Base-by-base conservation (phyloP, 148 eudicot species). In the Nepenthes mirabilis region DNA sequence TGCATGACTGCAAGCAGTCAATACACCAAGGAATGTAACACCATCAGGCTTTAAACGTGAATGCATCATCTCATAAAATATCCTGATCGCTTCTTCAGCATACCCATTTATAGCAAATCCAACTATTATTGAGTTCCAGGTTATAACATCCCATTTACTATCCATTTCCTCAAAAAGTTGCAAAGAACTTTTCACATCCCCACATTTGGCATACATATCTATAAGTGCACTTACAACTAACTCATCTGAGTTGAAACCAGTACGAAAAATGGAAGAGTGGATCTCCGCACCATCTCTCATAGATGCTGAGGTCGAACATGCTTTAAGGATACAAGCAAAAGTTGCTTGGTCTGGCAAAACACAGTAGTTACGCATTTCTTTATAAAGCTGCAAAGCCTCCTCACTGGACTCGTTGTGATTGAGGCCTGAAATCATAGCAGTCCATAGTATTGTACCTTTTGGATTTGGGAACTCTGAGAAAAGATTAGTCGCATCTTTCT, bases 201-300 rank as follows among this genome's bases (percentile, higher is more conserved):
- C 97, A 69, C 94, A 85, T 72, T 91, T 91, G 45, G 96, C 90
- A 70, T 91, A 91, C 97, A 88, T 88, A 79, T 91, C 97, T 61
- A 91, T 72, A 34, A 91, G 82, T 37, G 90, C 88, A 74, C 97
- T 85, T 35, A 77, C 68, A 13, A 85, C 84, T 72, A 88, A 67
- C 68, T 85, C 86, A 73, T 91, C 96, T 33, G 68, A 73, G 64
- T 71, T 64, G 59, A 78, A 88, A 58, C 90, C 96, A 57, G 77
- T 76, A 58, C 59, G 80, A 73, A 88, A 72, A 59, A 82, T 58
- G 14, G 87, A 67, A 36, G 96, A 79, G 68, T 91, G 97, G 57
- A 91, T 74, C 64, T 74, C 74, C 40, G 68, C 69, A 45, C 97
- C 97, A 68, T 83, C 83, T 55, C 68, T 75, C 61, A 82, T 70